phyloP scores from a whole-genome alignment of 805 yeast species.

The Sugiyamaella chiloensis region DNA sequence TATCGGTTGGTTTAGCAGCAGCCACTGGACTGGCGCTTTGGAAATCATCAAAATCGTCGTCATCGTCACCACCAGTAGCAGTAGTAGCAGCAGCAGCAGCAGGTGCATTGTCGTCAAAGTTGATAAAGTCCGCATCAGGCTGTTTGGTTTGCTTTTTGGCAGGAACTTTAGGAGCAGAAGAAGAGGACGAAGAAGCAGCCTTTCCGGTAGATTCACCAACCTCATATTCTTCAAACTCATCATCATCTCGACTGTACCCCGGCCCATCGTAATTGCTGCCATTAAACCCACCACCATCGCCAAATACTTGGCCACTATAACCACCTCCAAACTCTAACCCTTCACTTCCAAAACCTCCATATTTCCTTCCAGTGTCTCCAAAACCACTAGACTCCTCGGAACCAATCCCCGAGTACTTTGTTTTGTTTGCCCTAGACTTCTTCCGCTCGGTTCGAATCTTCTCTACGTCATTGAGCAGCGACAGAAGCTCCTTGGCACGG shows the following conservation, averaged over 20 bases:
- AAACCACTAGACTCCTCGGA: conserved; percentile 34
- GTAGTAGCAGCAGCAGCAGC: conserved; percentile 22
- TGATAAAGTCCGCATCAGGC: conserved; percentile 25
- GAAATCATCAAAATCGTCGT: conserved; percentile 64
- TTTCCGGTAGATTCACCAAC: conserved; percentile 19
- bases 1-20: conserved; percentile 13
- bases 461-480: conserved; percentile 71
- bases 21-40: conserved; percentile 53
- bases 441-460: conserved; percentile 79
- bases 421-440: conserved; percentile 81
- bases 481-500: conserved; percentile 73
- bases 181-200: conserved; percentile 9
- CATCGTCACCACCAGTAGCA: conserved; percentile 40
- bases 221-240: conserved; percentile 39
- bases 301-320: conserved; percentile 37
- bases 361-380: conserved; percentile 34
- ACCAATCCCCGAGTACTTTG: conserved; percentile 79
- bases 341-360: conserved; percentile 37
- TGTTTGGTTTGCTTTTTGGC: conserved; percentile 8
- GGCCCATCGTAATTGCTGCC: conserved; percentile 35
- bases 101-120: conserved; percentile 26
- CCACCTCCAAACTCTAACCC: conserved; percentile 34
- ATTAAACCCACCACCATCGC: conserved; percentile 41
- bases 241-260: conserved; percentile 31
- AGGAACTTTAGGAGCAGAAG: conserved; percentile 14